Percentiles rank a stretch among this genome's conserved stretches.
These are phyloP conservation scores for Cladophialophora carrionii DNA, from an alignment of 2,329 filamentous ascomycete genomes.

Conservation along the genomic window DNA sequence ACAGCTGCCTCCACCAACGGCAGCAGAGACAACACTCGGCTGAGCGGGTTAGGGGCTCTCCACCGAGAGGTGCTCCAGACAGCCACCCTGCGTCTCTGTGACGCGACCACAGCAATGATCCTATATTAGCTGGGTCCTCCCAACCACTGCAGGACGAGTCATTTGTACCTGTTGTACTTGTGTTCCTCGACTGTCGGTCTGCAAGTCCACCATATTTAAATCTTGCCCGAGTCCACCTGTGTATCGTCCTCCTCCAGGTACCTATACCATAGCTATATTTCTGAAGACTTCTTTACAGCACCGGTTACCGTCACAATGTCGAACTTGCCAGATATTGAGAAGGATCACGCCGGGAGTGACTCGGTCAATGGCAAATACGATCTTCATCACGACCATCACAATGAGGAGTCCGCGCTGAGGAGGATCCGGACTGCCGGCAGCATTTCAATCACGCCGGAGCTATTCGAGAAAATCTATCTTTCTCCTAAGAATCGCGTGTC, in stretches of 20 bases:
- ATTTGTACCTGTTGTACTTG: conserved; percentile 17
- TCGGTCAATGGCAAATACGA: conserved; percentile 39
- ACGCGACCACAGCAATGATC: conserved; percentile 22
- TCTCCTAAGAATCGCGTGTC: conserved; percentile 43
- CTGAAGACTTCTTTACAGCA: conserved; percentile 1
- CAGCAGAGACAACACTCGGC: conserved; percentile 24
- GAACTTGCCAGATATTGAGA: conserved; percentile 38
- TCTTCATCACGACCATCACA: conserved; percentile 38
- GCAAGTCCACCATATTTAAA: conserved; percentile 12
- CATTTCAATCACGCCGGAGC: conserved; percentile 44
- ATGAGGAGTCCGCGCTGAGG: conserved; percentile 44
- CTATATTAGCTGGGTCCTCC: conserved; percentile 28
- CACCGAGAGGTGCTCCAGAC: conserved; percentile 36
- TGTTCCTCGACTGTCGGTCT: conserved; percentile 17
- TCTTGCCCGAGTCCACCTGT: conserved; percentile 10
- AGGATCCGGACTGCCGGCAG: conserved; percentile 58
- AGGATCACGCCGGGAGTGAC: conserved; percentile 36
- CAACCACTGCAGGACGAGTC: neutral
- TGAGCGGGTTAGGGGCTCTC: conserved; percentile 35
- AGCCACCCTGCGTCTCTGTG: conserved; percentile 21
- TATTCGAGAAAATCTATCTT: conserved; percentile 45
- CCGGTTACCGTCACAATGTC: conserved; percentile 23
- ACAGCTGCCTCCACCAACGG: conserved; percentile 17
- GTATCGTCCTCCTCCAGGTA: neutral
- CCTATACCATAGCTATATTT: conserved; percentile 8